phyloP scores from a whole-genome alignment of 306 rosid genomes.

The Begonia masoniana region DNA sequence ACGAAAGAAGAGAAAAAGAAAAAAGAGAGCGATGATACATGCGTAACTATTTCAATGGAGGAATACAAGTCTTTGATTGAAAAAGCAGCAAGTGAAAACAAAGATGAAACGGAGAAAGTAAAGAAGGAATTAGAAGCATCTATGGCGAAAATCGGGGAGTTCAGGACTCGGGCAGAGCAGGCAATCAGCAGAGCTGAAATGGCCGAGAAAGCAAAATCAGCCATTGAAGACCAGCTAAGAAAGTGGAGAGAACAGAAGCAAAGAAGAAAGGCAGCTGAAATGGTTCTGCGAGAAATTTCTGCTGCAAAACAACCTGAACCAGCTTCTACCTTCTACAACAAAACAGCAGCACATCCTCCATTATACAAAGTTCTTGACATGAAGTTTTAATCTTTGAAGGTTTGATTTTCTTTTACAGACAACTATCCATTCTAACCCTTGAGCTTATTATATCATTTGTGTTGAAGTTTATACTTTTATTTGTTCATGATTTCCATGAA shows the following conservation, averaged over 20 bases:
- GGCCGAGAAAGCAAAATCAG: constrained; percentile 65
- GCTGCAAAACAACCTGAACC: constrained; percentile 19
- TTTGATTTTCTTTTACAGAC: not conserved
- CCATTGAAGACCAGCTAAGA: constrained; percentile 44
- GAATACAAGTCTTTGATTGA: constrained; percentile 18
- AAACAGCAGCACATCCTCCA: constrained; percentile 4
- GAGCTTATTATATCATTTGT: no score
- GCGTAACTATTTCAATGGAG: constrained; percentile 18
- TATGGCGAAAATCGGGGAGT: constrained; percentile 31
- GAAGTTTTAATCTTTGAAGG: constrained; percentile 29
- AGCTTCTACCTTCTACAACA: constrained; percentile 18
- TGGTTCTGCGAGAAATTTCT: constrained; percentile 38
- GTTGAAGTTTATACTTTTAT: no score
- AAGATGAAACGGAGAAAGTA: constrained; percentile 34
- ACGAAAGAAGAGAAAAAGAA: no score
- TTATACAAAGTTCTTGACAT: constrained; percentile 55
- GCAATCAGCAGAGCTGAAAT: constrained; percentile 65
- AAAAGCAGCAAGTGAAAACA: constrained; percentile 3
- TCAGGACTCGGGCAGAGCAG: constrained; percentile 64
- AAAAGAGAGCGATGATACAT: no score
- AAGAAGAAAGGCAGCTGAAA: constrained; percentile 47
- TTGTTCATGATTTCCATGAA: no score
- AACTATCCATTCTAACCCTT: no score
- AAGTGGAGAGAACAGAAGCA: constrained; percentile 38
- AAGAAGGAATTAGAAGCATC: constrained; percentile 54